Base-by-base conservation (phyloP, 768 basidiomycete species). In the Panaeolus papilionaceus region DNA sequence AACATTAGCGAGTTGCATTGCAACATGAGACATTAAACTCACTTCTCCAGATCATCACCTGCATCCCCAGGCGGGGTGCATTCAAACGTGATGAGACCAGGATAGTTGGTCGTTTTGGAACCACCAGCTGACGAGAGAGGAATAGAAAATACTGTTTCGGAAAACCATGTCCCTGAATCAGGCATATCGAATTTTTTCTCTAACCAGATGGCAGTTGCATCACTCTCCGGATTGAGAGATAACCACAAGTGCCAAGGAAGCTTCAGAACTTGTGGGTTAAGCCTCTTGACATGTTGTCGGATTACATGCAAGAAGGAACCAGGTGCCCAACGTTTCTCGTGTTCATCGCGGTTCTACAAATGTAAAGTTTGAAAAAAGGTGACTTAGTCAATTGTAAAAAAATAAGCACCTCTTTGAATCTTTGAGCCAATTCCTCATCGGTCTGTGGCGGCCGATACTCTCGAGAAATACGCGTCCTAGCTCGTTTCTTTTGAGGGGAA, bases 151-250 rank as follows among this genome's bases (percentile, higher is more conserved):
- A 90, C 78, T 6, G 75, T 75, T 67, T 89, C 90, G 16, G 83
- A 82, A 5, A 78, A 77, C 92, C 92, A 92, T 44, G 78, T 68
- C 2, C 91, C 91, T 2, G 89, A 89, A 6, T 79, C 75, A 0
- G 90, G 89, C 12, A 92, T 83, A 69, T 89, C 83, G 68, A 94
- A 93, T 76, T 94, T 94, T 70, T 83, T 83, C 72, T 93, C 89
- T 47, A 93, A 71, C 92, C 92, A 94, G 44, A 93, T 92, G 3
- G 92, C 91, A 8, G 92, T 93, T 20, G 86, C 87, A 71, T 93
- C 91, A 70, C 83, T 88, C 66, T 88, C 88, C 12, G 87, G 86
- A 72, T 93, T 93, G 71, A 87, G 81, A 2, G 92, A 92, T n/a
- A 94, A 74, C 92, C 92, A 93, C 44, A 88, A 76, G 28, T 83